phyloP scores from a whole-genome alignment of 495 filamentous ascomycete species.

The Hypomontagnella monticulosa region DNA sequence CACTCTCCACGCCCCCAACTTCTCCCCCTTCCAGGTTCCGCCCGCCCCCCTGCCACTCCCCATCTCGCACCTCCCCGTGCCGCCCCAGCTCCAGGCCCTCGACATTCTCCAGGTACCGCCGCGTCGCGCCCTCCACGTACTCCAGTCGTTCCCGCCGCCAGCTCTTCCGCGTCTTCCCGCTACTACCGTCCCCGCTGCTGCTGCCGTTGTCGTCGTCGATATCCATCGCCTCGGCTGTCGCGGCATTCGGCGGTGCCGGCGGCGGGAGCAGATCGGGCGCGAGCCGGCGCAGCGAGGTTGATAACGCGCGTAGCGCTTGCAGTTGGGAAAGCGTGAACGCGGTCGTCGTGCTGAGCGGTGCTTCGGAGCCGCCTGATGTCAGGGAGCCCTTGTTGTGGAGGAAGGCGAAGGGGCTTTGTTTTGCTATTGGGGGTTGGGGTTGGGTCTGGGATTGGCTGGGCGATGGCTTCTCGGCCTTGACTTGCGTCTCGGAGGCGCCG shows the following conservation, averaged over 20 bases:
- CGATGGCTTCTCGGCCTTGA: slow-evolving; percentile 45
- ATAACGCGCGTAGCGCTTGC: slow-evolving; percentile 73
- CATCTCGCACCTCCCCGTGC: slow-evolving; percentile 66
- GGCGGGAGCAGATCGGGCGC: slow-evolving; percentile 61
- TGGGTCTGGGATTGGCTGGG: slow-evolving; percentile 31
- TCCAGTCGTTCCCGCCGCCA: slow-evolving; percentile 69
- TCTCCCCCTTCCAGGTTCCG: slow-evolving; percentile 54
- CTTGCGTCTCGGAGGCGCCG: slow-evolving; percentile 35
- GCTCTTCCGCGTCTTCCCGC: slow-evolving; percentile 46
- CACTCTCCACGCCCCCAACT: slow-evolving; percentile 62
- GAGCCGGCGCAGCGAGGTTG: slow-evolving; percentile 69
- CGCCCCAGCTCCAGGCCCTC: slow-evolving; percentile 65
- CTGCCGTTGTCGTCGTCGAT: slow-evolving; percentile 36
- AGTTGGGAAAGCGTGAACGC: slow-evolving; percentile 85
- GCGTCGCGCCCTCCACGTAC: slow-evolving; percentile 78
- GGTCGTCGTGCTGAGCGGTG: slow-evolving; percentile 75
- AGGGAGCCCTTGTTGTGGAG: slow-evolving; percentile 56
- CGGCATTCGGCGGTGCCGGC: slow-evolving; percentile 12
- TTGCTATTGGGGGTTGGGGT: slow-evolving; percentile 48
- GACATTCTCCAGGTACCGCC: slow-evolving; percentile 64
- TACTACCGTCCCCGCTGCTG: slow-evolving; percentile 44
- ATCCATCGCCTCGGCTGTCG: slow-evolving; percentile 3
- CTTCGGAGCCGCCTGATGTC: slow-evolving; percentile 50
- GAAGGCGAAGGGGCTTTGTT: slow-evolving; percentile 58
- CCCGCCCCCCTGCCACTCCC: slow-evolving; percentile 62